Conservation (phyloP, 2,329 filamentous ascomycete species). For the Davidsoniella virescens region DNA sequence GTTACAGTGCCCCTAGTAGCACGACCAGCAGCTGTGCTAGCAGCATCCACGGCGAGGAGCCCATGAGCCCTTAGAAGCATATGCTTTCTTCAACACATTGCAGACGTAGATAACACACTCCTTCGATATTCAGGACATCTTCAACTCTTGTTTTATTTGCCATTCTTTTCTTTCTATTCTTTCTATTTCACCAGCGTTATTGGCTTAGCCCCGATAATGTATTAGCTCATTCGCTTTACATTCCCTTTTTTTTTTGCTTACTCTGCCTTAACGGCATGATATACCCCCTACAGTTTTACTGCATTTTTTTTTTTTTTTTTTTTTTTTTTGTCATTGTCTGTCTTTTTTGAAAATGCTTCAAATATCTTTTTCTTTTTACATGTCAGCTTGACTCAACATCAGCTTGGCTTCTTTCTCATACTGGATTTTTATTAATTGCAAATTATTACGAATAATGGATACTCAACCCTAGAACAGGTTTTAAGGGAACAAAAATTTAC, state of each 20-base stretch:
- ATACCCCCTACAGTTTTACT: background rate
- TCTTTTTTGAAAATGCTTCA: background rate
- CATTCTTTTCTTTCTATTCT: background rate
- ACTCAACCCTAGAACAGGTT: no score
- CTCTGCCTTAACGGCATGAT: conserved; percentile 2
- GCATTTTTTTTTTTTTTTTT: background rate
- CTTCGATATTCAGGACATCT: background rate
- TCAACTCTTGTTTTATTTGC: background rate
- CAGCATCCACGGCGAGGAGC: conserved; percentile 9
- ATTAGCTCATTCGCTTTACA: background rate
- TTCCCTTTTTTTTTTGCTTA: background rate
- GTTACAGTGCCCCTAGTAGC: background rate
- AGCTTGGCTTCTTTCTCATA: background rate
- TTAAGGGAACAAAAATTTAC: no score
- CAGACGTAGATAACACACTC: background rate
- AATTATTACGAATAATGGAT: no score
- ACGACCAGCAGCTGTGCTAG: conserved; percentile 7
- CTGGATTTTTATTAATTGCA: background rate
- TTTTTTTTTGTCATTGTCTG: background rate
- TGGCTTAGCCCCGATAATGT: background rate
- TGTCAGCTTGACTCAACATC: no score
- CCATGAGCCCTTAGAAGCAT: background rate
- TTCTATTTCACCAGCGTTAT: conserved; percentile 2
- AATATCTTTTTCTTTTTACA: background rate
- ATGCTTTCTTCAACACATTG: background rate